Evolutionary conservation across 306 rosid genomes (phyloP), one percentile per base, ranked within the genome.

Genomic region (Datisca glomerata): DNA sequence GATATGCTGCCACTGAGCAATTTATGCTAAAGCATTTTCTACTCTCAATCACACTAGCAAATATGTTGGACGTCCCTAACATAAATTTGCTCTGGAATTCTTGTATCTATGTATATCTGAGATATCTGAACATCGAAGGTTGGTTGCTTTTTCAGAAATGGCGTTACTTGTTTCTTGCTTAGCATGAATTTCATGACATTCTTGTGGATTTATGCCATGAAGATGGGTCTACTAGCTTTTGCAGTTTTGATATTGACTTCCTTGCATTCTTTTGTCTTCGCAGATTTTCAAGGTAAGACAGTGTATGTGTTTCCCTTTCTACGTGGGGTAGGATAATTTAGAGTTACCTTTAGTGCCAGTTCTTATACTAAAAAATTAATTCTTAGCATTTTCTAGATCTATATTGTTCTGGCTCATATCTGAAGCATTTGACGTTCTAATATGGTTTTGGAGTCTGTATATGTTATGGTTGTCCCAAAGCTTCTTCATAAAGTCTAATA

Each of bases 261-360:
- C 81, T 58, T 77, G 36, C 64, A 42, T 47, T 72, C 85, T 32
- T 58, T 68, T 51, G 98, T 51, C 21, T 24, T 69, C 52, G 41
- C 93, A 43, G 93, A 89, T 72, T 3, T 35, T 15, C 93, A 89
- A 84, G 98, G 98, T 89, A 77, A 29, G 23, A 7, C 32, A 33
- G 33, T 22, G 16, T 37, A 18, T 22, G 45, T 18, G 0, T 22
- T 27, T 29, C 40, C 18, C 18, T 18, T 20, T 47, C 20, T 2
- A 15, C 56, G 46, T 40, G 27, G 24, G 18, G 13, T 37, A 23
- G 37, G 33, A 40, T 47, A 39, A 45, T 37, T 36, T 53, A 38
- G 18, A 45, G 12, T 17, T 18, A 47, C 23, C 24, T 17, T 25
- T 42, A 47, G 41, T 24, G 42, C 51, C 53, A 45, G 51, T 18